Base-by-base conservation (phyloP, 192 early-diverging fungal species). In the Backusella liffmaniae region DNA sequence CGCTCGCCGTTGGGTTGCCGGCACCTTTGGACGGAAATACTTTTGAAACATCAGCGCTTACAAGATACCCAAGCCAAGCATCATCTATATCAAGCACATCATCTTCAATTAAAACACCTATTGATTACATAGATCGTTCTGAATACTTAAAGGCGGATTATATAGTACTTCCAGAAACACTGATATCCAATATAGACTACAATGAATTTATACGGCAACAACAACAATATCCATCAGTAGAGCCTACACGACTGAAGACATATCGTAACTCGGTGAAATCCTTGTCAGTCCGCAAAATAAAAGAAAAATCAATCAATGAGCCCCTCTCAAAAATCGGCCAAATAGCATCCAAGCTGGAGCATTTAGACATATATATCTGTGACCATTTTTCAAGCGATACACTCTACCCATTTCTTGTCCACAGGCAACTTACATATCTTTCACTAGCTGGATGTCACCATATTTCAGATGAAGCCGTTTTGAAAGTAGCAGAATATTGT, bases 281-380 rank as follows among this genome's bases (percentile, higher is more conserved):
- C 3, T 59, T 83, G 7, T 67, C 79, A 12, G 37, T 83, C 10
- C 78, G 79, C 8, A 77, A 75, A 34, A 51, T 80, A 30, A 83
- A 80, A 67, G 78, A 83, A 34, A 83, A 77, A 26, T n/a, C 73
- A 10, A 73, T 83, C 30, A 74, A 83, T 51, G 75, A 70, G 4
- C 75, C 75, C 3, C 71, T 83, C 8, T 18, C 35, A 16, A 29
- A 67, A 39, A 72, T 83, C 10, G 75, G 76, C 4, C 16, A 35
- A 21, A 26, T 56, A 34, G 51, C 78, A 65, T 72, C 70, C 49
- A 75, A 85, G 23, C 73, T 88, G 0, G 76, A 82, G n/a, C 73
- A 75, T 23, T 71, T 88, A 23, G 85, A 88, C 30, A 79, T 88
- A 21, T 88, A 88, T 23, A 88, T 88, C 26, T 88, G 87, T 29